Evolutionary conservation across 129 eudicot species (phyloP).

Genomic region (Flaveria bidentis): DNA sequence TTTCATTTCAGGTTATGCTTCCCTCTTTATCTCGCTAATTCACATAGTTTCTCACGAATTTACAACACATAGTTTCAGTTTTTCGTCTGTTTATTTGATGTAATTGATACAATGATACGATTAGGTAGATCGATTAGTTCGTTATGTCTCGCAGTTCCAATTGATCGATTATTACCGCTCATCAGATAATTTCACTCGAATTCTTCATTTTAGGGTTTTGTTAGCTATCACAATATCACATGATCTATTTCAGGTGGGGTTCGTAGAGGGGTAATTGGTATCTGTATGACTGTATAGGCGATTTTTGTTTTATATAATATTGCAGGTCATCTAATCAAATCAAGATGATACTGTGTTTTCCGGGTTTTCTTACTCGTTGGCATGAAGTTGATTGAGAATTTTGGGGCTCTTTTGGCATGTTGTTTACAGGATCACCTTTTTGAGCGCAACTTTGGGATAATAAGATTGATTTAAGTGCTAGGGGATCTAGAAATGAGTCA

Average conservation of each 20-base stretch:
- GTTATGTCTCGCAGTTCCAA: conserved; percentile 17
- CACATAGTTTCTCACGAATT: not conserved
- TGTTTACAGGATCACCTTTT: conserved; percentile 12
- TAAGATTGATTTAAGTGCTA: conserved; percentile 12
- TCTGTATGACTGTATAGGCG: not conserved
- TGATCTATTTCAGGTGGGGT: conserved; percentile 2
- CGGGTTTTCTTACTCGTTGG: not conserved
- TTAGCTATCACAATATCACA: not conserved
- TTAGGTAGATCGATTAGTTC: conserved; percentile 25
- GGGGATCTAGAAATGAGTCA: conserved; percentile 53
- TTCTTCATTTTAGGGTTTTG: conserved; percentile 24
- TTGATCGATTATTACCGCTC: conserved; percentile 12
- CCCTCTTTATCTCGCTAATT: not conserved
- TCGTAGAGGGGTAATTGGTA: not conserved
- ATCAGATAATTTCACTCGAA: not conserved
- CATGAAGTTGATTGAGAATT: conserved; percentile 4
- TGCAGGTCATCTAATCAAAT: not conserved
- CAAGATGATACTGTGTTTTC: conserved; percentile 1
- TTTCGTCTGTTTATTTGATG: not conserved
- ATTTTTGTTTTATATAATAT: too few species aligned
- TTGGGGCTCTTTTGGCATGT: conserved; percentile 5
- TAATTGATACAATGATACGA: conserved; percentile 10
- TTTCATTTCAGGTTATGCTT: conserved; percentile 20
- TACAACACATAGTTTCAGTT: conserved; percentile 8
- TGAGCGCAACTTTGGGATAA: conserved; percentile 7